Conservation (phyloP, 2,329 filamentous ascomycete genomes). For the Phyllosticta citribraziliensis region DNA sequence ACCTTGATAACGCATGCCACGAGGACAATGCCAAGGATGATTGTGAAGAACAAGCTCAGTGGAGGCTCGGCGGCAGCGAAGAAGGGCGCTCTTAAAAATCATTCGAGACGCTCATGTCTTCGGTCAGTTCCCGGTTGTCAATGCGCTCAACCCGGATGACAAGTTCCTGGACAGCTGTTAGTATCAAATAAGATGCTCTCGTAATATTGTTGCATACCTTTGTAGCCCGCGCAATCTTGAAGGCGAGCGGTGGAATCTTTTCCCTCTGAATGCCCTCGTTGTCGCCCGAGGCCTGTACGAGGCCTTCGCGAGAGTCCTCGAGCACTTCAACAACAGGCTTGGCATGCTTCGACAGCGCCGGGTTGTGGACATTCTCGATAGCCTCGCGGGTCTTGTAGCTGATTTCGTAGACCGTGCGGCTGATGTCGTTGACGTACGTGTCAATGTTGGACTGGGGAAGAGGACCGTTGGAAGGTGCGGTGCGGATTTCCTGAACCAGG, state of each 20-base stretch:
- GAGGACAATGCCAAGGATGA: background rate
- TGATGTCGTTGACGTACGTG: constrained; percentile 61
- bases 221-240: constrained; percentile 72
- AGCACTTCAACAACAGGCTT: constrained; percentile 47
- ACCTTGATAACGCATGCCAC: background rate
- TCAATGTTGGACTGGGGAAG: constrained; percentile 41
- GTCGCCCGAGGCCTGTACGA: constrained; percentile 52
- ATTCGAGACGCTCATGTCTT: constrained; percentile 9
- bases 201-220: constrained; percentile 41
- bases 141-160: constrained; percentile 33
- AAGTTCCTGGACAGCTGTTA: constrained; percentile 23
- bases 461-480: constrained; percentile 16
- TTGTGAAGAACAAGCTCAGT: background rate
- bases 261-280: constrained; percentile 51
- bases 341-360: constrained; percentile 42
- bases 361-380: constrained; percentile 37
- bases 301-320: constrained; percentile 52
- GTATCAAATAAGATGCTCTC: background rate
- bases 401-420: constrained; percentile 59
- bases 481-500: constrained; percentile 61
- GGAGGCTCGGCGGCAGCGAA: background rate
- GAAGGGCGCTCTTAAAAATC: constrained; percentile 7
- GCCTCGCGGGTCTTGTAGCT: constrained; percentile 52
- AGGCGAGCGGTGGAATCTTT: constrained; percentile 70
- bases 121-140: constrained; percentile 26